Evolutionary conservation across 2,329 filamentous ascomycete species (phyloP), one percentile per base, ranked within the genome.

Genomic region (Sordariomycetes sp.): DNA sequence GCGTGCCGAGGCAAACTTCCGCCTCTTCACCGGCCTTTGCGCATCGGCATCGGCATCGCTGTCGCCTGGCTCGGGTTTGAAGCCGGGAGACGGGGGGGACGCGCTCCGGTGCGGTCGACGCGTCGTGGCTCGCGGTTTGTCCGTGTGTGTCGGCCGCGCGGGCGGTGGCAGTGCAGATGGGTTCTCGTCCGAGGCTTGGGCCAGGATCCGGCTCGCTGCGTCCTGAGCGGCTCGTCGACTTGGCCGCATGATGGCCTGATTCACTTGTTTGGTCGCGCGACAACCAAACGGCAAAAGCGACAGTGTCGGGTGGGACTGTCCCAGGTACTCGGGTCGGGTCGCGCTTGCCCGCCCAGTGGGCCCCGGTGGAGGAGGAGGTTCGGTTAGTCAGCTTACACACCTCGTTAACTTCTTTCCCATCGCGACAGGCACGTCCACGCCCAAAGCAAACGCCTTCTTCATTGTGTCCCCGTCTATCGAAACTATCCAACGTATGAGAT

Each of bases 171-270:
- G 25, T 1, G 32, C 48, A n/a, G 35, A 35, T 25, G 24, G 22
- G 34, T 43, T 48, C 7, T 24, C 37, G 2, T 57, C 46, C 25
- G 32, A 28, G 14, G 48, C 46, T 25, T 57, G 55, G 6, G 55
- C 48, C 12, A 48, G 53, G 25, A 57, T 57, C 25, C 48, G 28
- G 32, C 28, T 57, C 25, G 55, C 55, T 53, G 55, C 55, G 5
- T 35, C n/a, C 28, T 40, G 55, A 16, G 55, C 46, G 32, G 55
- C 55, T 48, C 40, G 46, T 34, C 46, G 32, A 43, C 48, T 40
- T 12, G 18, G 55, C 5, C 55, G 55, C 55, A 53, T 57, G 46
- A 24, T 24, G 20, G 46, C 46, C 18, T n/a, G n/a, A n/a, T n/a
- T n/a, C n/a, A n/a, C n/a, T n/a, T n/a, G n/a, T n/a, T 22, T 5